Conservation (phyloP, 2,329 filamentous ascomycete genomes). For the Colletotrichum graminicola region DNA sequence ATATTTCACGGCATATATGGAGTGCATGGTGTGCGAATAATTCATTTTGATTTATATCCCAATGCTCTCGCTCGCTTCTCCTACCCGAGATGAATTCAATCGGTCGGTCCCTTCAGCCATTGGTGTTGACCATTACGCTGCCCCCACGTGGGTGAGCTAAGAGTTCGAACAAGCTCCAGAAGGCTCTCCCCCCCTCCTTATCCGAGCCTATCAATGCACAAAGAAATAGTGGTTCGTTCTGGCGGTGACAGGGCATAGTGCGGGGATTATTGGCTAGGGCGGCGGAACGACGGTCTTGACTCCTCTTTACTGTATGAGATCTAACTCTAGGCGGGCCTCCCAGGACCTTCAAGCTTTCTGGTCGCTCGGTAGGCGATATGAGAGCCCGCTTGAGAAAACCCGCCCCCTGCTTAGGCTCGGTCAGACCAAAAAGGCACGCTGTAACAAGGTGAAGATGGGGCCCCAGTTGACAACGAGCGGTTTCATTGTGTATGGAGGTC, state of each 20-base stretch:
- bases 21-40: background rate
- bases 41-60: background rate
- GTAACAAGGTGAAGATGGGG: slow-evolving; percentile 21
- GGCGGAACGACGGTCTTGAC: slow-evolving; percentile 20
- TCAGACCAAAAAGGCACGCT: background rate
- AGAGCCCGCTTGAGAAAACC: slow-evolving; percentile 15
- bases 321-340: background rate
- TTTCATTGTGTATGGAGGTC: background rate
- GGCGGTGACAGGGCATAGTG: slow-evolving; percentile 40
- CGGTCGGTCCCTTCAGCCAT: background rate
- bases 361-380: slow-evolving; percentile 27
- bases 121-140: background rate
- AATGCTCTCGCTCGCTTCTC: background rate
- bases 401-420: background rate
- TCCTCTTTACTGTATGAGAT: slow-evolving; percentile 4
- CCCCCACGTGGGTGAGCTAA: slow-evolving; percentile 33
- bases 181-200: slow-evolving; percentile 6
- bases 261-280: slow-evolving; percentile 31
- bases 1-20: background rate
- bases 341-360: slow-evolving; percentile 29
- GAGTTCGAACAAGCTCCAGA: slow-evolving; percentile 37
- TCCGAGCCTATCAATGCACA: slow-evolving; percentile 38
- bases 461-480: slow-evolving; percentile 21
- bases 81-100: background rate
- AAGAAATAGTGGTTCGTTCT: slow-evolving; percentile 38